Base-by-base conservation (phyloP, 73 alveolate species). In the Paramecium sexaurelia region DNA sequence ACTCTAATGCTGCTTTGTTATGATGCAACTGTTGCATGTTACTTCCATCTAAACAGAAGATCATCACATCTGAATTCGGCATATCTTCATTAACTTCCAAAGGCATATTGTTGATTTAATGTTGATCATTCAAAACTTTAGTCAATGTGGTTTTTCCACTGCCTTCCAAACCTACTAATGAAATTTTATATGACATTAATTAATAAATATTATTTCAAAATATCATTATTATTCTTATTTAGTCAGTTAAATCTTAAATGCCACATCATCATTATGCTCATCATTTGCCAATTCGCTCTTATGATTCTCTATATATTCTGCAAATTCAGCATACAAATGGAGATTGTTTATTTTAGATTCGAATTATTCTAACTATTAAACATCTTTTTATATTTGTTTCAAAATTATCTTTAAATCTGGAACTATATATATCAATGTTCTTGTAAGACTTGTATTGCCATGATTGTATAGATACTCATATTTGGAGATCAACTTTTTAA, bases 151-250 rank as follows among this genome's bases (percentile, higher is more conserved):
- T 68, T 43, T 88, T 88, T 8, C 94, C 94, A 68, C 87, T 45
- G n/a, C 87, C 87, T 32, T 88, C 94, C 36, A 88, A 37, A 88
- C 94, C 94, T 69, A 88, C 69, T 41, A 61, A 36, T 82, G 47
- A 69, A 39, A 88, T 69, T 41, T 82, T 71, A 37, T 71, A 71
- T 10, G 83, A 61, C 83, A 61, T 61, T 61, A 61, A 61, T 61
- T 61, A 61, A 26, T 61, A 61, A 61, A 61, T 61, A 26, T 29
- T 8, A 26, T 15, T 29, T 10, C 11, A 61, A 61, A 61, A 61
- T 26, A 29, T 51, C 67, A 51, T 51, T 51, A 17, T 51, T 51
- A 51, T 13, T 51, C 67, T 19, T 17, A 51, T 51, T 51, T 20
- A 43, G 13, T 43, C 22, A 51, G 27, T 51, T 51, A 51, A 51